A percentile compares a stretch with the other conserved stretches of the same genome.
These are phyloP conservation scores for Angophora floribunda DNA, from an alignment of 345 rosid species.

Conservation along the genomic window DNA sequence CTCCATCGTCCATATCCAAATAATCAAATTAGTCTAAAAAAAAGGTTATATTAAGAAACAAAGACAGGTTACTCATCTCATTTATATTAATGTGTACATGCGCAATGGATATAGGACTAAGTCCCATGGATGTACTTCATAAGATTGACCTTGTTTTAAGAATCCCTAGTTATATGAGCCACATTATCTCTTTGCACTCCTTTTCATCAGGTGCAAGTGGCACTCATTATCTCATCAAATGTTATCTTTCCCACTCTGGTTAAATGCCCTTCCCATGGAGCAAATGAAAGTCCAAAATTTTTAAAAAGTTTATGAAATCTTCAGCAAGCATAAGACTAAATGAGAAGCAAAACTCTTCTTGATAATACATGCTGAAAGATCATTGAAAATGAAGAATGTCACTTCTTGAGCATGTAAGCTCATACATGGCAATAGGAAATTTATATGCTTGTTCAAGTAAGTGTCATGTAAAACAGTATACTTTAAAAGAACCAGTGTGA, in stretches of 20 bases:
- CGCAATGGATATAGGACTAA: not conserved
- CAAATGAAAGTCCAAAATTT: not conserved
- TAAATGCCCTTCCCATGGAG: not conserved
- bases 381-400: not conserved
- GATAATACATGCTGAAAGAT: not conserved
- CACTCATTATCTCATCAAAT: not conserved
- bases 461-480: not conserved
- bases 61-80: not conserved
- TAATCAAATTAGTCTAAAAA: not conserved
- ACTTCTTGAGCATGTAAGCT: not conserved
- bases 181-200: not conserved
- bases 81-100: not conserved
- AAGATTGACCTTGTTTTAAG: not conserved
- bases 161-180: not conserved
- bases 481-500: not conserved
- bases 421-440: not conserved
- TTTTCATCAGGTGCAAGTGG: not conserved
- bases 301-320: not conserved
- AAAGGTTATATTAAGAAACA: not conserved
- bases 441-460: not conserved
- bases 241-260: not conserved
- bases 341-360: not conserved
- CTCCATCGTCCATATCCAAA: not conserved
- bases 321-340: not conserved
- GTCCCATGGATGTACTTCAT: not conserved